These are phyloP conservation scores for Trichosporon sp. DNA, from an alignment of 1,284 basidiomycete genomes.

Conservation along the genomic window DNA sequence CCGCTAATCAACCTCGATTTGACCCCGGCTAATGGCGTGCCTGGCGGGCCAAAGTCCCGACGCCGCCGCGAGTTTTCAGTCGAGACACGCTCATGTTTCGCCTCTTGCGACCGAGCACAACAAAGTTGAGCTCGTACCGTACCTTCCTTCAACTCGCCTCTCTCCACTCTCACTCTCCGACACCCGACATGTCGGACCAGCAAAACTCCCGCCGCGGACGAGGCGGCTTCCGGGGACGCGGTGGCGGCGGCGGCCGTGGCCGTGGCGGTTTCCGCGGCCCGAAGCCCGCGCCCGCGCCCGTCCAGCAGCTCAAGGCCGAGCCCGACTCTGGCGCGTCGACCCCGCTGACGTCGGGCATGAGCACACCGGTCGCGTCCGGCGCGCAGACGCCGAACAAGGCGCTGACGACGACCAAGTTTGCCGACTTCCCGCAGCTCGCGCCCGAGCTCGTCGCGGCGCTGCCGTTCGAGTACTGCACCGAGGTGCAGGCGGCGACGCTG, in stretches of 20 bases:
- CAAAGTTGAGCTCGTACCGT: background rate
- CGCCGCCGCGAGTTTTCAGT: background rate
- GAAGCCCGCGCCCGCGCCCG: conserved; percentile 3
- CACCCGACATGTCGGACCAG: conserved; percentile 6
- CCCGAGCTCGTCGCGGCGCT: conserved; percentile 31
- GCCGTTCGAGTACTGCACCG: conserved; percentile 49
- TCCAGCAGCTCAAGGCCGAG: background rate
- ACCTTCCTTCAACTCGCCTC: background rate
- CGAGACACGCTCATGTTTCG: background rate
- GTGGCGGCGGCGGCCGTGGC: background rate
- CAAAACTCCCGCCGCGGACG: background rate
- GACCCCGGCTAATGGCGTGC: background rate
- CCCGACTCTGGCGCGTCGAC: conserved; percentile 4
- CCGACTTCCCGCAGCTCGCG: conserved; percentile 24
- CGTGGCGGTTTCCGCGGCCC: conserved; percentile 1
- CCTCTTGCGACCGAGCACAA: background rate
- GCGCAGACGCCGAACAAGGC: conserved; percentile 3
- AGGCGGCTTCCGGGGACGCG: conserved; percentile 6
- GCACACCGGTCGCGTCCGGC: conserved; percentile 11
- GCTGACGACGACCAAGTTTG: conserved; percentile 21
- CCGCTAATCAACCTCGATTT: background rate
- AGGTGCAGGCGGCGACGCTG: conserved; percentile 53
- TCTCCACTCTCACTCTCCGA: background rate
- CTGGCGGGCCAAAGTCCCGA: background rate
- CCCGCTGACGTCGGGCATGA: conserved; percentile 9